Conservation (phyloP, 2,329 filamentous ascomycete genomes). For the Claviceps sorghi region DNA sequence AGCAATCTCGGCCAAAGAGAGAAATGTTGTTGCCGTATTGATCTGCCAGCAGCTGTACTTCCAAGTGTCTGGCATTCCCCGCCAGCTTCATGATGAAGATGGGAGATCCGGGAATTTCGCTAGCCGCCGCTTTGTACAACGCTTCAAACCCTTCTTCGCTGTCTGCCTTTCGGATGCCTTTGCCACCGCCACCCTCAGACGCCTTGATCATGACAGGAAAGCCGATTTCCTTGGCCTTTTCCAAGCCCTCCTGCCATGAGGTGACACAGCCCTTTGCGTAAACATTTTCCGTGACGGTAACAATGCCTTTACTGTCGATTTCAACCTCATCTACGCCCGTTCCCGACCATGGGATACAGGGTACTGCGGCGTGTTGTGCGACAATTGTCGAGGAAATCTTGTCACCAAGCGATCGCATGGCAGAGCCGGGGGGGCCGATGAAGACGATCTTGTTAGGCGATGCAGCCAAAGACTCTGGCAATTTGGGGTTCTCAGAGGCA, state of each 20-base stretch:
- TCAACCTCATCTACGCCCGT: constrained; percentile 73
- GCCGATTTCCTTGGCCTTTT: constrained; percentile 76
- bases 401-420: constrained; percentile 97
- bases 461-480: constrained; percentile 88
- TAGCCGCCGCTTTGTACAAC: constrained; percentile 90
- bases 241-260: constrained; percentile 78
- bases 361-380: constrained; percentile 88
- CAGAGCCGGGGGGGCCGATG: constrained; percentile 92
- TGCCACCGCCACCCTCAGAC: constrained; percentile 97
- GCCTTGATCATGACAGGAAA: constrained; percentile 99
- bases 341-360: constrained; percentile 99
- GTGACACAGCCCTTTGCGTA: constrained; percentile 86
- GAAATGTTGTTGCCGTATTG: constrained; percentile 99
- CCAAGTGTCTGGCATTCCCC: constrained; percentile 88
- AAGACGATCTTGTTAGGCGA: constrained; percentile 98
- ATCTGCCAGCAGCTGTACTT: constrained; percentile 93
- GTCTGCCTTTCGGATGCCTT: constrained; percentile 94
- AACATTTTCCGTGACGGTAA: constrained; percentile 73
- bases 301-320: constrained; percentile 70
- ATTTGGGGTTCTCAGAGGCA: constrained; percentile 94
- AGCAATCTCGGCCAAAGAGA: constrained; percentile 95
- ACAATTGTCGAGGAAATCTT: constrained; percentile 99
- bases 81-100: constrained; percentile 99
- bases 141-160: constrained; percentile 70
- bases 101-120: constrained; percentile 93